Evolutionary conservation across 768 basidiomycete species (phyloP).

Genomic region (Collybia nuda): DNA sequence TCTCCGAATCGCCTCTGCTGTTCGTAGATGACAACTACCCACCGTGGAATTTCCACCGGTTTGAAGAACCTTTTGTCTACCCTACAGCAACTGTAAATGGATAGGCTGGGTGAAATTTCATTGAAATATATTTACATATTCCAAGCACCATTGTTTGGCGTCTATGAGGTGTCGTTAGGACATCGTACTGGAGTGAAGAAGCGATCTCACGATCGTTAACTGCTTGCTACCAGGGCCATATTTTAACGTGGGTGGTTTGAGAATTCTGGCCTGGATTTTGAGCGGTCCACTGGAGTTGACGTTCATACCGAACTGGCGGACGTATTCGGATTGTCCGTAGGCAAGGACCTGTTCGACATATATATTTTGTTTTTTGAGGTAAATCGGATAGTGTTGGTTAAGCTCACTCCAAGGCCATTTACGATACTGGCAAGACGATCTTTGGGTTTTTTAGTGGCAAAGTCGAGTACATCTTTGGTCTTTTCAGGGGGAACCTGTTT

Average conservation of each 20-base stretch:
- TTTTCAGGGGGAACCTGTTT: constrained; percentile 69
- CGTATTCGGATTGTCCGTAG: constrained; percentile 75
- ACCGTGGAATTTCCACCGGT: constrained; percentile 51
- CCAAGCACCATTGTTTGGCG: constrained; percentile 70
- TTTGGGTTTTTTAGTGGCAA: constrained; percentile 61
- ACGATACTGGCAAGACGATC: constrained; percentile 57
- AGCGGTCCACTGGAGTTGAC: constrained; percentile 57
- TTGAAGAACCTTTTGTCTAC: constrained; percentile 70
- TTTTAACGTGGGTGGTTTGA: constrained; percentile 62
- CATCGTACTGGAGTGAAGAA: constrained; percentile 1
- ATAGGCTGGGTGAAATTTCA: neutral
- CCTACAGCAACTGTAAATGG: constrained; percentile 34
- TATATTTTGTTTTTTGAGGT: neutral
- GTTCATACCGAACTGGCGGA: constrained; percentile 70
- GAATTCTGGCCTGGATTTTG: constrained; percentile 57
- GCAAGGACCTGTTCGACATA: constrained; percentile 45
- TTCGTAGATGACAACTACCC: constrained; percentile 72
- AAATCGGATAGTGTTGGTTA: neutral
- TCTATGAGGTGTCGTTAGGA: constrained; percentile 29
- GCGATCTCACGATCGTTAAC: constrained; percentile 51
- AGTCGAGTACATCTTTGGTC: constrained; percentile 61
- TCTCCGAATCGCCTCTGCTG: constrained; percentile 53
- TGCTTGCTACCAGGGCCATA: constrained; percentile 62
- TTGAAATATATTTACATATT: constrained; percentile 57
- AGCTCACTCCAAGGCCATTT: constrained; percentile 49